phyloP scores from a whole-genome alignment of 495 filamentous ascomycete species.

The Aspergillus bridgeri region DNA sequence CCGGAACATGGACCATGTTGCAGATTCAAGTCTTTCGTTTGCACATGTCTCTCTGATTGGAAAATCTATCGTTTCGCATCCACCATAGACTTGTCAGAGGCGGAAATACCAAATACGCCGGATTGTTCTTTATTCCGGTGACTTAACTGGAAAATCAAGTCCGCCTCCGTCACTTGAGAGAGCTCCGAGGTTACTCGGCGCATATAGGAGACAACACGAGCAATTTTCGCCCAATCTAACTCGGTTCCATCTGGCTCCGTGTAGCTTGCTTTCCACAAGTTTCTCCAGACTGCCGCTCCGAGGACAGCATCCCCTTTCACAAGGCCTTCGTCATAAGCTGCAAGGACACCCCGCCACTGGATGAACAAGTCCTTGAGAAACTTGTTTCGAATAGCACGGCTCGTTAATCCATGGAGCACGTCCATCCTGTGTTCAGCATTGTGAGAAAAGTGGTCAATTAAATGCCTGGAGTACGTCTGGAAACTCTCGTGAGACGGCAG shows the following conservation, averaged over 20 bases:
- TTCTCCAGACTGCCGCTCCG: conserved; percentile 88
- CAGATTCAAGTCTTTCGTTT: background rate
- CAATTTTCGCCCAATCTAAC: conserved; percentile 67
- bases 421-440: conserved; percentile 86
- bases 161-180: conserved; percentile 59
- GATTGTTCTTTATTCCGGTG: conserved; percentile 18
- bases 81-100: conserved; percentile 35
- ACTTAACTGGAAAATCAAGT: conserved; percentile 38
- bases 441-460: conserved; percentile 91
- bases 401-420: conserved; percentile 61
- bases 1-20: background rate
- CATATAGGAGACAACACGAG: conserved; percentile 75
- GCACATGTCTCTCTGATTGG: background rate
- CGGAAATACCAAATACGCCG: conserved; percentile 35
- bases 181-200: conserved; percentile 61
- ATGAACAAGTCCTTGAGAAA: conserved; percentile 91
- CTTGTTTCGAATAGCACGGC: conserved; percentile 64
- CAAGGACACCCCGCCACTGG: conserved; percentile 82
- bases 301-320: conserved; percentile 80
- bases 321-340: conserved; percentile 85
- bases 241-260: conserved; percentile 44
- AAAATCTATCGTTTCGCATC: conserved; percentile 22
- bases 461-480: conserved; percentile 66
- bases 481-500: conserved; percentile 58
- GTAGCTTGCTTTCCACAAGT: conserved; percentile 71